phyloP scores from a whole-genome alignment of 179 eudicot genomes.

The Dionaea muscipula region DNA sequence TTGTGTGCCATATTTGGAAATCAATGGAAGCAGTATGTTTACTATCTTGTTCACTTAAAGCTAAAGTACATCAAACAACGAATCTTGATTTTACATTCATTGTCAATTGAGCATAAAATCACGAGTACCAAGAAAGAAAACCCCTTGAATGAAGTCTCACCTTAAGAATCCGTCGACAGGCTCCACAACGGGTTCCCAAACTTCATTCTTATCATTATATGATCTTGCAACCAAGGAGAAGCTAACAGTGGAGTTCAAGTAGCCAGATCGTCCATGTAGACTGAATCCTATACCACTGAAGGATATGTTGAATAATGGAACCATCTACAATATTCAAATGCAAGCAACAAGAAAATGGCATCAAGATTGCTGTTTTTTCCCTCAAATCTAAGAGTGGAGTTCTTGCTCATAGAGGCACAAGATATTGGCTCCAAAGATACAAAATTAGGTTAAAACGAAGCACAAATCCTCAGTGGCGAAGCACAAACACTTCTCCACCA shows the following conservation, averaged over 20 bases:
- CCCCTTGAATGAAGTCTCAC: constrained; percentile 19
- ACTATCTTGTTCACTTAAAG: no score
- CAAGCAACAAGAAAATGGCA: constrained; percentile 1
- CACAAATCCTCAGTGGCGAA: no score
- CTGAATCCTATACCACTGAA: constrained; percentile 59
- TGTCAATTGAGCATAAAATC: background rate
- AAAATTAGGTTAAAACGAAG: no score
- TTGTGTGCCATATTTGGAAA: no score
- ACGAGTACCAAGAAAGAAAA: background rate
- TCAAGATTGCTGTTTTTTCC: no score
- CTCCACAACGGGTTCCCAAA: constrained; percentile 96
- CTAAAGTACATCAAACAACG: no score
- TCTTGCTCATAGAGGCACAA: no score
- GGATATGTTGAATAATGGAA: constrained; percentile 77
- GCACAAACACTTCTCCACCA: no score
- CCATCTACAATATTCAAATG: constrained; percentile 53
- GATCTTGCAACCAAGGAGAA: constrained; percentile 86
- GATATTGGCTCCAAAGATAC: no score
- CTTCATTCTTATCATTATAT: constrained; percentile 86
- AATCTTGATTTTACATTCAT: no score
- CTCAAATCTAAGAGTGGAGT: no score
- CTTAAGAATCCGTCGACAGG: constrained; percentile 89
- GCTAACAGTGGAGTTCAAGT: constrained; percentile 47
- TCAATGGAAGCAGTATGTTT: no score
- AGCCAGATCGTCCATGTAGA: constrained; percentile 66